These are phyloP conservation scores for Aquilaria malaccensis DNA, from an alignment of 345 rosid species.

Conservation along the genomic window DNA sequence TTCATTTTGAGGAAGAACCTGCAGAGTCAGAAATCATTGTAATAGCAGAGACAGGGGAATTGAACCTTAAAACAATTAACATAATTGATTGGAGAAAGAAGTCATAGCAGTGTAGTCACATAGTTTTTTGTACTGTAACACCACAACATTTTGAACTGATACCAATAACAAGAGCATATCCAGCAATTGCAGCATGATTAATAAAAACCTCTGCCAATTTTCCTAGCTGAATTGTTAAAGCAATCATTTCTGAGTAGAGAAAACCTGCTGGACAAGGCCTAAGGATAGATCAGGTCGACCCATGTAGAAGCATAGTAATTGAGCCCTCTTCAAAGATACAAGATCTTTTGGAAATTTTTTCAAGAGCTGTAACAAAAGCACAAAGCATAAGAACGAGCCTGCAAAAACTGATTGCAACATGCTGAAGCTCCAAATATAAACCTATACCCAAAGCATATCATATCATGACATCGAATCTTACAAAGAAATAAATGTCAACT, in stretches of 20 bases:
- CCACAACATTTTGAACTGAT: background rate
- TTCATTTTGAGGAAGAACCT: constrained; percentile 66
- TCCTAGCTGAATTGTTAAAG: background rate
- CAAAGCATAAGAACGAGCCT: background rate
- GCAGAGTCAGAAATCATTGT: constrained; percentile 11
- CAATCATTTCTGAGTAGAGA: constrained; percentile 10
- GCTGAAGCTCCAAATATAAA: background rate
- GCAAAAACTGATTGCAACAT: background rate
- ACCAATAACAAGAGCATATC: no score
- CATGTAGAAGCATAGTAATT: constrained; percentile 67
- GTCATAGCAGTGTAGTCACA: background rate
- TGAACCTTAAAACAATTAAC: background rate
- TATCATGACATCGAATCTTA: background rate
- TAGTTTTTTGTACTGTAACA: background rate
- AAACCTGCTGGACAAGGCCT: constrained; percentile 61
- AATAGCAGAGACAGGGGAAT: background rate
- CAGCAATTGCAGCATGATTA: no score
- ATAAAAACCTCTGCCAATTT: no score
- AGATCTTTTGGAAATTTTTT: constrained; percentile 66
- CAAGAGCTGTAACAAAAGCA: constrained; percentile 46
- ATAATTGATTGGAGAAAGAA: background rate
- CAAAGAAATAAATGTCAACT: background rate
- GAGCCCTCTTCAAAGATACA: constrained; percentile 69
- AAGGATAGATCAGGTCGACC: constrained; percentile 59
- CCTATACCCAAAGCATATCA: constrained; percentile 7